These are phyloP conservation scores for Lecanosticta acicola DNA, from an alignment of 2,329 filamentous ascomycete species.

Conservation along the genomic window DNA sequence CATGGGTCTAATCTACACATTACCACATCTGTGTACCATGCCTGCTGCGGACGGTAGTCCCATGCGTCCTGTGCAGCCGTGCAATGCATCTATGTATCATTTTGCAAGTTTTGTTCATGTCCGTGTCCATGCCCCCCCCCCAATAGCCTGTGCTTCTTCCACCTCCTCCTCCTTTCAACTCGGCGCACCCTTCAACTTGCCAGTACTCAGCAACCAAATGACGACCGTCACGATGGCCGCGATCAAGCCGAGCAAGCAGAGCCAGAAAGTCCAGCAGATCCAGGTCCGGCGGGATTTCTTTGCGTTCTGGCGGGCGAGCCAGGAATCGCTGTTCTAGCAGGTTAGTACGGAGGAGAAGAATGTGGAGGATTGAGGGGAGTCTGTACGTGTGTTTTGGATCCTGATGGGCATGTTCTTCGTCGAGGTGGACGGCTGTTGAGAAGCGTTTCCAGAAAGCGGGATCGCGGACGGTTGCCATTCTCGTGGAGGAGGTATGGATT, in stretches of 20 bases:
- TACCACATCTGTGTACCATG: not conserved
- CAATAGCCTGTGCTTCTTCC: not conserved
- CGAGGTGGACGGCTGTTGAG: conserved; percentile 52
- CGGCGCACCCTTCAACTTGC: conserved; percentile 8
- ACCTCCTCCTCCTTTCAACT: conserved; percentile 2
- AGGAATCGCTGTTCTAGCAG: conserved; percentile 42
- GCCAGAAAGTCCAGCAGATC: conserved; percentile 47
- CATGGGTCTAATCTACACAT: conserved; percentile 6
- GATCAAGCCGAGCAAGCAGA: conserved; percentile 41
- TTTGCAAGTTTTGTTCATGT: not conserved
- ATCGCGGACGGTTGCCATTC: conserved; percentile 50
- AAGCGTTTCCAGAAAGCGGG: conserved; percentile 58
- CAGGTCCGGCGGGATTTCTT: conserved; percentile 45
- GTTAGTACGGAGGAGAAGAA: not conserved
- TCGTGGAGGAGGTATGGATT: conserved; percentile 1
- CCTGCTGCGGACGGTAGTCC: not conserved
- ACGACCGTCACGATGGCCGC: conserved; percentile 43
- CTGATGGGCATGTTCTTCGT: conserved; percentile 40
- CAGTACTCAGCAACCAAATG: conserved; percentile 36
- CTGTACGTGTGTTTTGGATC: conserved; percentile 41
- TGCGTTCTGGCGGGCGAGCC: conserved; percentile 47
- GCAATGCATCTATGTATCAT: not conserved
- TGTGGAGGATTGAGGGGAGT: conserved; percentile 6
- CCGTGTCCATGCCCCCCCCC: not conserved
- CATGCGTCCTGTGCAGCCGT: not conserved